Evolutionary conservation across 192 early-diverging fungal species (phyloP), one percentile per base, ranked within the genome.

Genomic region (Podila clonocystis): DNA sequence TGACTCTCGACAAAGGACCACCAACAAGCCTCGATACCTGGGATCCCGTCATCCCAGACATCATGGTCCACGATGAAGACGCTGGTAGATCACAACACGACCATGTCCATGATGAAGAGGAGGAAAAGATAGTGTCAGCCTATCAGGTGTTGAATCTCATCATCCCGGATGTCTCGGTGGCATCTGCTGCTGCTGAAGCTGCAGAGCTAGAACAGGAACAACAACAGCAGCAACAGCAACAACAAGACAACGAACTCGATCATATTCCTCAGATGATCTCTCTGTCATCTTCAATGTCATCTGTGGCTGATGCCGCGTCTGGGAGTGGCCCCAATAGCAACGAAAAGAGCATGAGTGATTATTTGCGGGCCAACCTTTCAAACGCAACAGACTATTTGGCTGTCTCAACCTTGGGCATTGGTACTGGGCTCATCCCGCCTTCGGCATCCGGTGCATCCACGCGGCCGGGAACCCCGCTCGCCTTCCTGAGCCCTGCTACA

Each of bases 31-130:
- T 57, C 34, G 66, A 80, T 15, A 80, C 77, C 3, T 80, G 77
- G 77, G 77, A 80, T 33, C 71, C 77, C 19, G 67, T 72, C 41
- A 80, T 80, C 36, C 77, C 77, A 13, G 71, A 80, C 41, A 80
- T 80, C 58, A 30, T 73, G 30, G 77, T 80, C 31, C 77, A 73
- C 29, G 71, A 73, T 59, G 70, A 80, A 52, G 71, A 80, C 20
- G 57, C 41, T 5, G 28, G 62, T 48, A 62, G 24, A 52, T 6
- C 63, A 20, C 29, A 38, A 26, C 52, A n/a, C 34, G 34, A 59
- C 22, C 57, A 63, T 5, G 67, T 57, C 20, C 77, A 73, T 26
- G 71, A 73, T 28, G 70, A 80, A 17, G 77, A 80, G 33, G 75
- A 79, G 20, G 75, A 79, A 60, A 79, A 79, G 75, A 79, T 79